phyloP scores from a whole-genome alignment of 371 early-diverging fungal genomes.

The Syncephalastrum monosporum region DNA sequence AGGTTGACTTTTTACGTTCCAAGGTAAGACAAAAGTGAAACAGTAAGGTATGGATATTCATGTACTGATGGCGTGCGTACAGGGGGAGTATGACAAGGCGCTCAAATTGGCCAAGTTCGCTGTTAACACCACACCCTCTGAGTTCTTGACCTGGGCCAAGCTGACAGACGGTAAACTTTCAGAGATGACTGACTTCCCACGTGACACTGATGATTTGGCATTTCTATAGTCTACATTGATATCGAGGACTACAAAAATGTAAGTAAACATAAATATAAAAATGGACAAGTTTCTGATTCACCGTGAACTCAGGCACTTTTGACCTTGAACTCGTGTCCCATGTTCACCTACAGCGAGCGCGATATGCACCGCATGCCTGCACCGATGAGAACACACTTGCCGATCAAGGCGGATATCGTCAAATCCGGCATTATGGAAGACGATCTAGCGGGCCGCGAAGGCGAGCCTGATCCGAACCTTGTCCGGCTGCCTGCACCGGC shows the following conservation, averaged over 20 bases:
- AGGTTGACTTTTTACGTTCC: conserved; percentile 79
- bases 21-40: conserved; percentile 53
- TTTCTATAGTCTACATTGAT: conserved; percentile 71
- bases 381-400: conserved; percentile 80
- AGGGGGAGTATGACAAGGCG: conserved; percentile 74
- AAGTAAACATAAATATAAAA: conserved; percentile 15
- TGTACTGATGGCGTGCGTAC: not conserved
- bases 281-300: not conserved
- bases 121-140: conserved; percentile 91
- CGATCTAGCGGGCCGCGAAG: conserved; percentile 67
- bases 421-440: conserved; percentile 66
- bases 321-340: conserved; percentile 95
- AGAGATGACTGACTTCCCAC: not conserved
- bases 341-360: conserved; percentile 91
- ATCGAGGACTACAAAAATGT: conserved; percentile 81
- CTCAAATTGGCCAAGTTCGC: conserved; percentile 86
- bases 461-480: conserved; percentile 60
- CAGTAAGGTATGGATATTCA: not conserved
- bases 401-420: conserved; percentile 68
- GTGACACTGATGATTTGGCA: not conserved
- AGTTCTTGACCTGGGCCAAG: conserved; percentile 94
- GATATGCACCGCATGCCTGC: conserved; percentile 91
- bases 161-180: conserved; percentile 67
- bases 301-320: conserved; percentile 71
- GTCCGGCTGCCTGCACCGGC: conserved; percentile 84